A percentile compares a stretch with the other conserved stretches of the same genome.
phyloP scores from a whole-genome alignment of 2,329 filamentous ascomycete species.

The Diaporthe citriasiana region DNA sequence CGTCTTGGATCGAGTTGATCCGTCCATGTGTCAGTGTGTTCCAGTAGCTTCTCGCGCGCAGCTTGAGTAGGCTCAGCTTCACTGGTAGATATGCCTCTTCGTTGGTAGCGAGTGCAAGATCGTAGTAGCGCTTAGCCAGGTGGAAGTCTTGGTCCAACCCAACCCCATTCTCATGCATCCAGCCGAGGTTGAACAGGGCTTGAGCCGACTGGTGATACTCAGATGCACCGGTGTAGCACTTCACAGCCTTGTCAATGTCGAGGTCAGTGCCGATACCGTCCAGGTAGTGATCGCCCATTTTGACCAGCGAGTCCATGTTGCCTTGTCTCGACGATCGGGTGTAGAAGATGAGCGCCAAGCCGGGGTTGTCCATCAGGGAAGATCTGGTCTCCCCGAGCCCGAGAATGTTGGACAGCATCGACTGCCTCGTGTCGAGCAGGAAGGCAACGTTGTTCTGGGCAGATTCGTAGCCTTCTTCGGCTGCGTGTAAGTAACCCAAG shows the following conservation, averaged over 20 bases:
- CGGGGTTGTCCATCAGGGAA: conserved; percentile 64
- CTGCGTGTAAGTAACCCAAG: conserved; percentile 86
- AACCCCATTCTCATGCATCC: conserved; percentile 99
- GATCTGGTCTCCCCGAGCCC: conserved; percentile 57
- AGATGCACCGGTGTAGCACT: conserved; percentile 92
- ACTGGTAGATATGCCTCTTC: conserved; percentile 95
- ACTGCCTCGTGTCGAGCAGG: conserved; percentile 81
- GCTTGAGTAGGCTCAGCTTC: conserved; percentile 86
- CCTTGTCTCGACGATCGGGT: conserved; percentile 92
- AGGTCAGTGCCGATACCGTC: conserved; percentile 79
- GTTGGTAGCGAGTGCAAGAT: conserved; percentile 91
- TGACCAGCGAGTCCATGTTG: conserved; percentile 94
- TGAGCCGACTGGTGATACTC: conserved; percentile 94
- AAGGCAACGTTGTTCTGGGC: conserved; percentile 93
- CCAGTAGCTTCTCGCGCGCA: conserved; percentile 91
- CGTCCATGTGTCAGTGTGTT: conserved; percentile 92
- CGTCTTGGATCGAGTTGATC: conserved; percentile 92
- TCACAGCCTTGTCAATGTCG: conserved; percentile 88
- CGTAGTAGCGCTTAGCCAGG: conserved; percentile 95
- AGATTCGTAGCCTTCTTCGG: conserved; percentile 91
- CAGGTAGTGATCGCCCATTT: conserved; percentile 99
- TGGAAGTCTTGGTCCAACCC: conserved; percentile 96
- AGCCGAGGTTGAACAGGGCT: conserved; percentile 95
- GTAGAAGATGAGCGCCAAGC: conserved; percentile 90
- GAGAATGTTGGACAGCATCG: conserved; percentile 68